Evolutionary conservation across 305 asterid genomes (phyloP).

Genomic region (Fraxinus baroniana): DNA sequence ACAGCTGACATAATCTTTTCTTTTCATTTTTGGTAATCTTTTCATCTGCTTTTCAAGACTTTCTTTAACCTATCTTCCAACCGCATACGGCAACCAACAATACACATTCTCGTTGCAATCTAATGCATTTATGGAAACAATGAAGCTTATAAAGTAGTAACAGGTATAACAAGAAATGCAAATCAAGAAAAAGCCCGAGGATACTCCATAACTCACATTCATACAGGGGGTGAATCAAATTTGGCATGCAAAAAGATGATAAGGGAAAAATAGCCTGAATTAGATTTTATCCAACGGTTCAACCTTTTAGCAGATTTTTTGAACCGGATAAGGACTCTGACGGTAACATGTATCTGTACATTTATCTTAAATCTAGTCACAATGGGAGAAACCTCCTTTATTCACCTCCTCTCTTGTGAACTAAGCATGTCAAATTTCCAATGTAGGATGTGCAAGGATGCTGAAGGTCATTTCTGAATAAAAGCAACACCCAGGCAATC

Average conservation of each 20-base stretch:
- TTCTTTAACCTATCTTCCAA: background rate
- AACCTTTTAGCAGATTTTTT: background rate
- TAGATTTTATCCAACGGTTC: background rate
- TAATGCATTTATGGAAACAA: background rate
- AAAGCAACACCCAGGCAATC: background rate
- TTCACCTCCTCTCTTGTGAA: background rate
- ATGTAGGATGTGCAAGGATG: background rate
- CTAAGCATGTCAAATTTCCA: slow-evolving; percentile 1
- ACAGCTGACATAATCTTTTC: background rate
- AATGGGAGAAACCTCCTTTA: background rate
- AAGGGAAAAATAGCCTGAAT: background rate
- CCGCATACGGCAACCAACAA: background rate
- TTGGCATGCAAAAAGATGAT: background rate
- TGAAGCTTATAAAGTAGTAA: background rate
- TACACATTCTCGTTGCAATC: background rate
- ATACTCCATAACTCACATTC: background rate
- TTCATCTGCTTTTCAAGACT: background rate
- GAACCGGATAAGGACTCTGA: background rate
- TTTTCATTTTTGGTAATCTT: background rate
- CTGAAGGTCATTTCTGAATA: background rate
- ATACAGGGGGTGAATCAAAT: background rate
- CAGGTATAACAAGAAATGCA: background rate
- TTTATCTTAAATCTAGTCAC: background rate
- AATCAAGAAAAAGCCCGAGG: background rate
- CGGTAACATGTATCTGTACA: background rate